Conservation (phyloP, 2,329 filamentous ascomycete genomes). For the Microcyclosporella mali region DNA sequence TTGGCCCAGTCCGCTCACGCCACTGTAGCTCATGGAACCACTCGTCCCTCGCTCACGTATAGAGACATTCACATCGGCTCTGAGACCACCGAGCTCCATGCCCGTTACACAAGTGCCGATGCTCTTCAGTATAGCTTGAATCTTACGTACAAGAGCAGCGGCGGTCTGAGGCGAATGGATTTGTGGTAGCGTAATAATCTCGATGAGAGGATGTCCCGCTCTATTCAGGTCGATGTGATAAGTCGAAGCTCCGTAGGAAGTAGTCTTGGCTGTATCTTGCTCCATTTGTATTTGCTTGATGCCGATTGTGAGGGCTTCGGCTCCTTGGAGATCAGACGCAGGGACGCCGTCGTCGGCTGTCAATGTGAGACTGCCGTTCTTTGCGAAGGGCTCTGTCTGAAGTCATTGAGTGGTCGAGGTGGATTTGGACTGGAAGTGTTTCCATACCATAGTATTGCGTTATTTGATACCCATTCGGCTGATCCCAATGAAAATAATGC, state of each 20-base stretch:
- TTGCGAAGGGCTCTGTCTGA: conserved; percentile 53
- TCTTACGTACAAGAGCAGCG: conserved; percentile 79
- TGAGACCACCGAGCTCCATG: conserved; percentile 86
- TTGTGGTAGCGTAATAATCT: conserved; percentile 88
- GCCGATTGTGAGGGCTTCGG: conserved; percentile 64
- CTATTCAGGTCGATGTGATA: conserved; percentile 91
- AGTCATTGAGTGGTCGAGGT: neutral
- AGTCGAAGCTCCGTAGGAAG: conserved; percentile 64
- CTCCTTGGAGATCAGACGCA: conserved; percentile 59
- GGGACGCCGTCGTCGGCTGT: conserved; percentile 70
- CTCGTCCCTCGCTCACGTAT: conserved; percentile 53
- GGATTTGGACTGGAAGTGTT: no score
- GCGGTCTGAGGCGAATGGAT: conserved; percentile 84
- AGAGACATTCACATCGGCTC: conserved; percentile 94
- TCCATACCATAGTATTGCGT: conserved; percentile 76
- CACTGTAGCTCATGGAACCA: conserved; percentile 47
- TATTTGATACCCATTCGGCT: conserved; percentile 93
- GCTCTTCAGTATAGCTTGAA: conserved; percentile 71
- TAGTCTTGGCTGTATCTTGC: conserved; percentile 94
- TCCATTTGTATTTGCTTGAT: conserved; percentile 96
- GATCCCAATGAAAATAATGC: conserved; percentile 99
- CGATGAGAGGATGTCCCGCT: conserved; percentile 81
- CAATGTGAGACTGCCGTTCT: conserved; percentile 65
- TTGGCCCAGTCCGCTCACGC: conserved; percentile 64
- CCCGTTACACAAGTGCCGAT: conserved; percentile 83